Conservation (phyloP, 768 basidiomycete genomes). For the Fomitopsis pulvina region DNA sequence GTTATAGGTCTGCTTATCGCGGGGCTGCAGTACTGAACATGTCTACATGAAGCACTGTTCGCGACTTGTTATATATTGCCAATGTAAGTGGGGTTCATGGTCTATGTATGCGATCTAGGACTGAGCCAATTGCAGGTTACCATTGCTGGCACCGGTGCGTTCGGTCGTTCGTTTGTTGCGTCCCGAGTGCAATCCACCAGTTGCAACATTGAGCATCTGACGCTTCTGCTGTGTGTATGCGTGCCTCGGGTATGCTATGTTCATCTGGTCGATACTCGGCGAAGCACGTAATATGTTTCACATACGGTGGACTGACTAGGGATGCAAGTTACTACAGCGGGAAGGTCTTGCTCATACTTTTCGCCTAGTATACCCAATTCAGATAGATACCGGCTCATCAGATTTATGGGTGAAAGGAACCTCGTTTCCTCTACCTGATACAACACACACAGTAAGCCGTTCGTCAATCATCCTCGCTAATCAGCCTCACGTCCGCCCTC, state of each 20-base stretch:
- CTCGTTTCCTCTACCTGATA: conserved; percentile 13
- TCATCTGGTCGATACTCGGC: no score
- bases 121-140: conserved; percentile 43
- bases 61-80: conserved; percentile 74
- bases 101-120: conserved; percentile 3
- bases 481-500: background rate
- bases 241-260: no score
- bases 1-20: background rate
- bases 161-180: background rate
- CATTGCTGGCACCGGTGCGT: conserved; percentile 54
- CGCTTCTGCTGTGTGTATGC: no score
- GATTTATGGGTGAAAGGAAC: conserved; percentile 56
- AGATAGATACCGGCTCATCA: conserved; percentile 81
- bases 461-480: background rate
- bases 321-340: no score
- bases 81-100: conserved; percentile 44
- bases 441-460: conserved; percentile 17
- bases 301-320: no score
- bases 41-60: conserved; percentile 44
- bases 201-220: no score
- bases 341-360: no score
- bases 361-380: conserved; percentile 56
- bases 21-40: background rate
- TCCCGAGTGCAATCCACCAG: no score
- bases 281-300: no score